These are phyloP conservation scores for Rhodosporidiobolus odoratus DNA, from an alignment of 768 basidiomycete genomes.

Conservation along the genomic window DNA sequence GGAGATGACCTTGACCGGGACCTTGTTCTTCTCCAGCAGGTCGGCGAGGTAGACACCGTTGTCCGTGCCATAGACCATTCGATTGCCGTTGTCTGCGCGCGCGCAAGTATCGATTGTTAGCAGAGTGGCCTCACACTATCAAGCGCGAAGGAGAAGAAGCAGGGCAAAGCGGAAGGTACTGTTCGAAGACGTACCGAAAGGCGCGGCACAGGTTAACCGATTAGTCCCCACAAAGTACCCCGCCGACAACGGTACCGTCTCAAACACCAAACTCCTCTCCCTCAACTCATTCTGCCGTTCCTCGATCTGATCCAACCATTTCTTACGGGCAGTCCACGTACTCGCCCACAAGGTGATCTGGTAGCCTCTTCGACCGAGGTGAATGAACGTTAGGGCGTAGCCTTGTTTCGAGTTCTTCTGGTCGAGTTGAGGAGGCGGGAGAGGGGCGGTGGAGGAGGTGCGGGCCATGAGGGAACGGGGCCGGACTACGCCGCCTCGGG, in stretches of 20 bases:
- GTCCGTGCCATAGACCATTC: slow-evolving; percentile 92
- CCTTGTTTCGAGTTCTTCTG: slow-evolving; percentile 68
- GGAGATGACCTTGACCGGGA: slow-evolving; percentile 79
- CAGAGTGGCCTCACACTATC: neutral
- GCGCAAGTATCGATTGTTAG: neutral
- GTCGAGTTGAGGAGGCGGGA: slow-evolving; percentile 38
- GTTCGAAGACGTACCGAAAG: slow-evolving; percentile 69
- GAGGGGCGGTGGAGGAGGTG: slow-evolving; percentile 33
- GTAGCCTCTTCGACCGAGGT: slow-evolving; percentile 88
- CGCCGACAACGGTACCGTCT: slow-evolving; percentile 74
- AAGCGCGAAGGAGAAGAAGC: neutral
- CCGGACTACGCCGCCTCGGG: slow-evolving; percentile 38
- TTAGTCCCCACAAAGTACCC: slow-evolving; percentile 80
- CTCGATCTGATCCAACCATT: slow-evolving; percentile 87
- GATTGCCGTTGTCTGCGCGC: slow-evolving; percentile 66
- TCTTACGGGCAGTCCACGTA: slow-evolving; percentile 74
- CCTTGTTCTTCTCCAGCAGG: slow-evolving; percentile 56
- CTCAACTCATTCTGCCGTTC: slow-evolving; percentile 82
- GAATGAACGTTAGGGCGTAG: slow-evolving; percentile 85
- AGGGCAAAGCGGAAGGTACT: neutral
- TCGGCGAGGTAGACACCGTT: slow-evolving; percentile 95
- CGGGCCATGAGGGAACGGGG: slow-evolving; percentile 44
- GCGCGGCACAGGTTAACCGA: slow-evolving; percentile 86
- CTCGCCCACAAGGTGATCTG: slow-evolving; percentile 85
- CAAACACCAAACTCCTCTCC: slow-evolving; percentile 79